Base-by-base conservation (phyloP, 257 asterid species). In the Scutellaria barbata region DNA sequence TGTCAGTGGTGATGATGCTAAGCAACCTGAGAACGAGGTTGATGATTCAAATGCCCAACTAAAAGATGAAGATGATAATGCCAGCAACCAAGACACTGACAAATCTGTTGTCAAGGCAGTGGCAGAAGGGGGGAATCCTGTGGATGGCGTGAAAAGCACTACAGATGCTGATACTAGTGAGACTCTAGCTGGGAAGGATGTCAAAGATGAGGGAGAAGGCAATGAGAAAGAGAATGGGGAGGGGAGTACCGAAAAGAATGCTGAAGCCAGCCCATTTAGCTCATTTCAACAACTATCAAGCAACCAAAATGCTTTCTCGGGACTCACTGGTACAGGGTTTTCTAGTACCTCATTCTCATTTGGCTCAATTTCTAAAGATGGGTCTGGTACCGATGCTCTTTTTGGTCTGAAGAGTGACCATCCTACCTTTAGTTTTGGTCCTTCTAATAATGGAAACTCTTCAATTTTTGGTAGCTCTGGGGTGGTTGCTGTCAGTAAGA, bases 251-350 rank as follows among this genome's bases (percentile, higher is more conserved):
- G 88, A 75, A 18, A 88, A 84, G 78, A 80, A 81, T 68, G 71
- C 74, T 10, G 92, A 86, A 64, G 45, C 85, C 56, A 79, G 82
- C 72, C 72, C 90, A 20, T 89, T 94, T 72, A 83, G 90, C 82
- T 94, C 96, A 18, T 94, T 94, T 74, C 89, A 76, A 46, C 90
- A 84, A 56, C 91, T 88, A 50, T 91, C 97, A 9, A 88, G 96
- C 66, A 81, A 74, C 80, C 97, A 85, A 77, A 94, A 89, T 69
- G 97, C 99, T 63, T 94, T 94, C 80, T 91, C 95, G 17, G 98
- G 98, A 48, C 70, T 94, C 60, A 62, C 93, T 41, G 97, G 96
- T 69, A 82, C 98, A 16, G 99, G 99, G 61, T 94, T 94, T 76
- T 83, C 98, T 50, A 72, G 75, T 61, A 67, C 93, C 18, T 61